Evolutionary conservation across 2,329 filamentous ascomycete species (phyloP), one percentile per base, ranked within the genome.

Genomic region (Fusarium coffeatum): DNA sequence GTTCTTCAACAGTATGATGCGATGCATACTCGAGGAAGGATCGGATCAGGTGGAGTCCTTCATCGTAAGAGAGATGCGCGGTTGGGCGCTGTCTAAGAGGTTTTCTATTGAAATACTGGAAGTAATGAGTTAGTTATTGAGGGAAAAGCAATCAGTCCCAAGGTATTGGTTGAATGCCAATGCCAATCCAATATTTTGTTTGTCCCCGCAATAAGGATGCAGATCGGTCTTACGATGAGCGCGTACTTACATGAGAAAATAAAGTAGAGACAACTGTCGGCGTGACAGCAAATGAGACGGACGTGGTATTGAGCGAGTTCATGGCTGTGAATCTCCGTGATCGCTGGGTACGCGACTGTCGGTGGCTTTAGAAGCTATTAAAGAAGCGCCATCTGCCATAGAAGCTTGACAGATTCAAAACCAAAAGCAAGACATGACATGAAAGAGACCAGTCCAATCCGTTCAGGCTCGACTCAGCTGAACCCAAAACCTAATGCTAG

Each of bases 1-100:
- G 82, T 69, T 98, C 94, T 80, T 99, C 96, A 74, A 99, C 91
- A 0, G 93, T 94, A 78, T 98, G 93, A 68, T 93, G 90, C 2
- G 95, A 94, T 6, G 94, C 91, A 79, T 94, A 96, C 43, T 88
- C 81, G 37, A 99, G 87, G 79, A 99, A 98, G 37, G 91, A 88
- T 51, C 94, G 92, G 74, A 98, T 91, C 53, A 99, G 86, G 69
- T 93, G 89, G 16, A 99, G 86, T 40, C 94, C 95, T 82, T 98
- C 93, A 77, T 98, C 93, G 82, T 99, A 99, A 55, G 94, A 94
- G 59, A 99, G 89, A 78, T 97, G 93, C 2, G 92, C 92, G 2
- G 93, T 97, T 1, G 95, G 95, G 68, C 94, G 94, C 70, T 94
- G 85, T 66, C 87, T 89, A 30, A 91, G 85, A 2, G 89, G 87